These are phyloP conservation scores for Trypanosoma cruzi DNA, from an alignment of 208 protist species.

Conservation along the genomic window DNA sequence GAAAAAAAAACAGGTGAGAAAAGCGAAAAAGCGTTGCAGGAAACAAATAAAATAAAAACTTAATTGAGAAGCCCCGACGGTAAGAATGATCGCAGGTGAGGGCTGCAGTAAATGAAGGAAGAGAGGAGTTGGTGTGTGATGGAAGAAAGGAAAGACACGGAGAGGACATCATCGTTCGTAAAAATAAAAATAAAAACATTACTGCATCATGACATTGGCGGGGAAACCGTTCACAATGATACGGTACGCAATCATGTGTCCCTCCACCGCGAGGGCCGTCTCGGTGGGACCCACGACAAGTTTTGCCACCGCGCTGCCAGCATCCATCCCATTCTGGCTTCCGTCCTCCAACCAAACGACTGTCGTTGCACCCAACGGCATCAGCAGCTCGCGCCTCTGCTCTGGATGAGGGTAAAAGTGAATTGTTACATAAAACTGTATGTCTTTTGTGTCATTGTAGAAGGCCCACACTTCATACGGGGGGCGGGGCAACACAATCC, in stretches of 20 bases:
- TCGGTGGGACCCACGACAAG: neutral
- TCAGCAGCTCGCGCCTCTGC: neutral
- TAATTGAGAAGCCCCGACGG: too few species aligned
- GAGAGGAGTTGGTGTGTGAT: too few species aligned
- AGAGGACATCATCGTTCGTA: neutral
- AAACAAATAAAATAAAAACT: too few species aligned
- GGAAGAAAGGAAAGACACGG: neutral
- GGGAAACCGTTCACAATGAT: neutral
- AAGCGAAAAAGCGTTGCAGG: too few species aligned
- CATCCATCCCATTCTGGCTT: neutral
- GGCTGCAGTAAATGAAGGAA: too few species aligned
- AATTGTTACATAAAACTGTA: slow-evolving; percentile 35
- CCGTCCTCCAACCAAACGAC: slow-evolving; percentile 2
- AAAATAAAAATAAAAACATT: slow-evolving; percentile 19
- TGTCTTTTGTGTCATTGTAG: slow-evolving; percentile 62
- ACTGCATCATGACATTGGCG: neutral
- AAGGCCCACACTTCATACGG: slow-evolving; percentile 47
- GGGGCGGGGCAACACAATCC: neutral
- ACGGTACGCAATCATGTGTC: neutral
- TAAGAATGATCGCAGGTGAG: too few species aligned
- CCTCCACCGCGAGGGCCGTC: slow-evolving; percentile 3
- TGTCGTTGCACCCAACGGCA: slow-evolving; percentile 10
- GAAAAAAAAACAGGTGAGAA: too few species aligned
- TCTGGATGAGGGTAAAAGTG: slow-evolving; percentile 10
- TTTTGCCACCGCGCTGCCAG: neutral